Percentiles rank a stretch among this genome's conserved stretches.
These are phyloP conservation scores for Tricholoma flavovirens DNA, from an alignment of 768 basidiomycete species.

Conservation along the genomic window DNA sequence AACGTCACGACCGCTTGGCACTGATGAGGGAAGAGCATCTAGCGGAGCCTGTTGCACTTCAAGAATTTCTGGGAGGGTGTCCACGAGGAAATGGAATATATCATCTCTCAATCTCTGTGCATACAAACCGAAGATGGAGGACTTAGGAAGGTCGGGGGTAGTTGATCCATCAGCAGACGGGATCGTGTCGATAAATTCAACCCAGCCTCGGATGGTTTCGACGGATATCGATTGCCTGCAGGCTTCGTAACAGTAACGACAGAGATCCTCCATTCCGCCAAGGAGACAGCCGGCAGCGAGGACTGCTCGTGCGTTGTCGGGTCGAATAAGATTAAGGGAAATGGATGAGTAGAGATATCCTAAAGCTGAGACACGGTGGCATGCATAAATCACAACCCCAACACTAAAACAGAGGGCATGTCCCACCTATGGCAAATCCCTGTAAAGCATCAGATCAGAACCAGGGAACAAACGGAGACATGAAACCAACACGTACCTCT, in stretches of 20 bases:
- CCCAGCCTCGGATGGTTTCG: conserved; percentile 71
- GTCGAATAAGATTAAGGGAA: conserved; percentile 60
- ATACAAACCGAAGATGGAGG: conserved; percentile 71
- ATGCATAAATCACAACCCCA: conserved; percentile 7
- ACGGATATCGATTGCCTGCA: conserved; percentile 73
- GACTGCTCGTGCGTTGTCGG: conserved; percentile 78
- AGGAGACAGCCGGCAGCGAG: conserved; percentile 82
- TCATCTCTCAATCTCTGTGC: conserved; percentile 72
- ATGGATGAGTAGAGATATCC: conserved; percentile 77
- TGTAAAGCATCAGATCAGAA: conserved; percentile 21
- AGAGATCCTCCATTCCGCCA: conserved; percentile 84
- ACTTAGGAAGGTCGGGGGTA: conserved; percentile 42
- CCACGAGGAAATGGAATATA: conserved; percentile 72
- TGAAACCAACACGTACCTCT: conserved; percentile 50
- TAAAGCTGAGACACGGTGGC: conserved; percentile 44
- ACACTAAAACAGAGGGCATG: conserved; percentile 2
- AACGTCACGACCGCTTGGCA: conserved; percentile 56
- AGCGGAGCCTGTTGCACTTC: conserved; percentile 40
- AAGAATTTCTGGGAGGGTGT: conserved; percentile 63
- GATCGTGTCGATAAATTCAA: conserved; percentile 65
- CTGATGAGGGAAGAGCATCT: conserved; percentile 33
- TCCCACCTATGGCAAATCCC: conserved; percentile 72
- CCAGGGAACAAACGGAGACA: conserved; percentile 6
- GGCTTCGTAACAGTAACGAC: conserved; percentile 69
- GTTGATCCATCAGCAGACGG: conserved; percentile 47